Conservation (phyloP, 768 basidiomycete genomes). For the Auricularia sp. region DNA sequence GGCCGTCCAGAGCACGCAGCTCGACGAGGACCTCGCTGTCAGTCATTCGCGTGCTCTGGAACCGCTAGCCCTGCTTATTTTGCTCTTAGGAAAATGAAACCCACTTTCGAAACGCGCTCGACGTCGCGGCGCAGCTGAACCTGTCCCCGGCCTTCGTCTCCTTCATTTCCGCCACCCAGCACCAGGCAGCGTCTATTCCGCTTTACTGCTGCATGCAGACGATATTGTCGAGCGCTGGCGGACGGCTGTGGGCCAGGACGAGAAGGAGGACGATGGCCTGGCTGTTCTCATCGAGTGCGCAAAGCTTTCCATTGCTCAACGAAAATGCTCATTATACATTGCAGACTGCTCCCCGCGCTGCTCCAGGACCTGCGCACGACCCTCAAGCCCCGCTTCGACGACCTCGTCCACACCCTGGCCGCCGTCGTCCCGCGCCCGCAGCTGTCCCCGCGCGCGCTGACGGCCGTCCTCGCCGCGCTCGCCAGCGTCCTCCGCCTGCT, state of each 20-base stretch:
- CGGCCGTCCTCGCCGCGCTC: conserved; percentile 56
- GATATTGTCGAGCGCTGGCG: conserved; percentile 61
- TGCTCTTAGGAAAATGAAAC: conserved; percentile 59
- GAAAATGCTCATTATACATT: conserved; percentile 11
- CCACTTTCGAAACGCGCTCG: conserved; percentile 64
- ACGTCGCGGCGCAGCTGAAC: conserved; percentile 73
- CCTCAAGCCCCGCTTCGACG: conserved; percentile 49
- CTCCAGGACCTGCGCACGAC: conserved; percentile 75
- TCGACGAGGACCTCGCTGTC: conserved; percentile 53
- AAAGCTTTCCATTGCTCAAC: too few relatives aligned
- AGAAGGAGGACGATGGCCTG: conserved; percentile 57
- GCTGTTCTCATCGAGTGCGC: conserved; percentile 69
- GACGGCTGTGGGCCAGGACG: conserved; percentile 27
- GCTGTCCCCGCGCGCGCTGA: conserved; percentile 51
- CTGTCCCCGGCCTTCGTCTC: conserved; percentile 63
- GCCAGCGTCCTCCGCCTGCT: conserved; percentile 64
- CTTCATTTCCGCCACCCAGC: conserved; percentile 53
- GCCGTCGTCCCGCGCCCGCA: conserved; percentile 41
- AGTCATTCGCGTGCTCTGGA: conserved; percentile 4
- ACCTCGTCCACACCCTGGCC: conserved; percentile 47
- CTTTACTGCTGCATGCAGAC: conserved; percentile 73
- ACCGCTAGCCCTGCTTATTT: background rate
- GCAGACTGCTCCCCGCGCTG: conserved; percentile 68
- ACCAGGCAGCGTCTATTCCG: conserved; percentile 65
- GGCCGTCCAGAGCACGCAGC: conserved; percentile 38